Evolutionary conservation across 108 stramenopile species (phyloP).

Genomic region (Nannochloropsis salina): DNA sequence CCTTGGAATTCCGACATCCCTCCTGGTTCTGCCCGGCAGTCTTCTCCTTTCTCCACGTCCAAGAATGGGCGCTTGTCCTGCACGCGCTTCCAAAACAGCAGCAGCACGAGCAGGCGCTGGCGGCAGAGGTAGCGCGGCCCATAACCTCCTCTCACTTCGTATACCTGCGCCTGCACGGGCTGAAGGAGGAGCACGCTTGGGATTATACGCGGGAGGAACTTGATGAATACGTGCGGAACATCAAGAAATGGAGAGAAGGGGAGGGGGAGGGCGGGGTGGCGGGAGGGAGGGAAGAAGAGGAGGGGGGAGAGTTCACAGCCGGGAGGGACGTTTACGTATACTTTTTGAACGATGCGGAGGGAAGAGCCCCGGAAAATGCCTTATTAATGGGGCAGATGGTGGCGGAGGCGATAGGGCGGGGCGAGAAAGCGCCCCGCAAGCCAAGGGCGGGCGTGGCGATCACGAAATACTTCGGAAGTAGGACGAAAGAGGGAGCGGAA

Average conservation of each 20-base stretch:
- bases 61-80: not conserved
- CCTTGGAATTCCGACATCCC: not conserved
- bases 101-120: too few species aligned
- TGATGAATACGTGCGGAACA: not conserved
- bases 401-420: not conserved
- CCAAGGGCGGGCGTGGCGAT: not conserved
- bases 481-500: not conserved
- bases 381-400: not conserved
- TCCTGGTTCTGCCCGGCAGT: not conserved
- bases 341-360: not conserved
- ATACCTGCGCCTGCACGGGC: not conserved
- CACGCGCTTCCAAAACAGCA: not conserved
- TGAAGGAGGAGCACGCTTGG: conserved; percentile 1
- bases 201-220: conserved; percentile 6
- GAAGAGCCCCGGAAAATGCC: not conserved
- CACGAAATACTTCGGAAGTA: not conserved
- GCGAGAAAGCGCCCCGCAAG: not conserved
- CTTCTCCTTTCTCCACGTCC: not conserved
- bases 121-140: too few species aligned
- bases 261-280: not conserved
- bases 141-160: not conserved
- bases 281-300: not conserved
- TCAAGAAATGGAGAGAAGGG: not conserved
- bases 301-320: not conserved
- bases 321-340: not conserved